Evolutionary conservation across 164 flowering plant species (phyloP), one percentile per base, ranked within the genome.

Genomic region (Echeveria elegans): DNA sequence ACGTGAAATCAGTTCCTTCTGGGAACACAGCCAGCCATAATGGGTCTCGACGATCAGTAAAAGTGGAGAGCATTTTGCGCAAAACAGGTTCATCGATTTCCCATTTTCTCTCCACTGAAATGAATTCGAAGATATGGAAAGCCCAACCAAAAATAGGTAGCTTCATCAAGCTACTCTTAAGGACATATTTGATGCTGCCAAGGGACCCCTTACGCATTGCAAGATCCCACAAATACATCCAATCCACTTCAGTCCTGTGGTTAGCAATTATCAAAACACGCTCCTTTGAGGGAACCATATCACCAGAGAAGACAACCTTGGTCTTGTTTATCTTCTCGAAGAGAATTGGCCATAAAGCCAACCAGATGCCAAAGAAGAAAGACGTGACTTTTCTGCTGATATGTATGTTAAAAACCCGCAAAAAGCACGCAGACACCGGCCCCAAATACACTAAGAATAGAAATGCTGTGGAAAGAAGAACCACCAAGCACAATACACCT

Each of bases 141-240:
- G 72, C 90, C 99, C 99, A 90, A 63, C 97, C 97, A 79, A 93
- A 89, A 60, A 93, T 63, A 12, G 96, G 97, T 14, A 93, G 68
- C 71, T 85, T 88, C 96, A 90, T 92, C 80, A 94, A 80, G 69
- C 96, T 91, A 80, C 88, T 92, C 77, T 94, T 94, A 28, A 94
- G 96, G 23, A 95, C 73, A 72, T 95, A 95, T 68, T 88, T 95
- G 30, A 95, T 82, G 80, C 77, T 82, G 5, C 97, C 97, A 41
- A 82, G 30, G 53, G 83, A 53, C 66, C 87, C 97, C 73, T 92
- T 95, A 56, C 97, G 77, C 70, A 83, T 67, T 19, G 97, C 99
- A 74, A 95, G 83, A 75, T 95, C 86, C 99, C 99, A 95, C 73
- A 95, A 56, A 69, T 95, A 95, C 99, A 92, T 95, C 99, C 99